Evolutionary conservation across 2,329 filamentous ascomycete genomes (phyloP).

Genomic region (Bretziella fagacearum): DNA sequence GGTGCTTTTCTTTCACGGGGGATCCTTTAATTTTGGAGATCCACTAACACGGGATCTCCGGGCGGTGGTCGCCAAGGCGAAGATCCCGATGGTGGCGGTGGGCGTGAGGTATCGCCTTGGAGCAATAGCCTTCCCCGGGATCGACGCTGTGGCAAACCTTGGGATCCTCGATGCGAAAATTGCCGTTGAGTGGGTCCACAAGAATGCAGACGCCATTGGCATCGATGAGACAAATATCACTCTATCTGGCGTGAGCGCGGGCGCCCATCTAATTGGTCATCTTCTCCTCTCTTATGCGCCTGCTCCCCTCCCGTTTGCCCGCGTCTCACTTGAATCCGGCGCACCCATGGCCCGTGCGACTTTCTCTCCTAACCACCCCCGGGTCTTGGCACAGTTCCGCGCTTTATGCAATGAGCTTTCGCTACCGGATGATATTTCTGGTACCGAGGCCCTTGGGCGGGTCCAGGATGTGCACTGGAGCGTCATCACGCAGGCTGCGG

Average conservation of each 20-base stretch:
- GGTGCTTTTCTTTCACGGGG: slow-evolving; percentile 46
- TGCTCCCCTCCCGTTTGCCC: slow-evolving; percentile 28
- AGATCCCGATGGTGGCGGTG: slow-evolving; percentile 36
- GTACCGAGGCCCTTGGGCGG: neutral
- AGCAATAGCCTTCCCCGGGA: slow-evolving; percentile 45
- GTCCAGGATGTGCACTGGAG: neutral
- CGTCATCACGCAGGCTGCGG: neutral
- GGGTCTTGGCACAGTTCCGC: slow-evolving; percentile 33
- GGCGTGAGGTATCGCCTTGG: slow-evolving; percentile 49
- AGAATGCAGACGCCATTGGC: slow-evolving; percentile 43
- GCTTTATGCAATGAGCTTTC: neutral
- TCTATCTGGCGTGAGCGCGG: slow-evolving; percentile 43
- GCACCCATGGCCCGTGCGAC: slow-evolving; percentile 38
- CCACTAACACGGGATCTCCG: slow-evolving; percentile 41
- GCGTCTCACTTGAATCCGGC: slow-evolving; percentile 43
- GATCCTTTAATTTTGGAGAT: slow-evolving; percentile 40
- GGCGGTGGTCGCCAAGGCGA: slow-evolving; percentile 41
- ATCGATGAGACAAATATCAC: slow-evolving; percentile 42
- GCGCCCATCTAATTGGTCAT: slow-evolving; percentile 50
- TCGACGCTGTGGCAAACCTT: slow-evolving; percentile 39
- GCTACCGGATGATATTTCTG: neutral
- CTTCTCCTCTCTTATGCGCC: slow-evolving; percentile 38
- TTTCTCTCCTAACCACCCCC: slow-evolving; percentile 34
- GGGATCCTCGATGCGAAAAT: slow-evolving; percentile 46
- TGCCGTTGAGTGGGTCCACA: slow-evolving; percentile 41